Percentiles rank a stretch among this genome's conserved stretches.
Evolutionary conservation across 2,329 filamentous ascomycete genomes (phyloP).

Genomic region (Colletotrichum abscissum): DNA sequence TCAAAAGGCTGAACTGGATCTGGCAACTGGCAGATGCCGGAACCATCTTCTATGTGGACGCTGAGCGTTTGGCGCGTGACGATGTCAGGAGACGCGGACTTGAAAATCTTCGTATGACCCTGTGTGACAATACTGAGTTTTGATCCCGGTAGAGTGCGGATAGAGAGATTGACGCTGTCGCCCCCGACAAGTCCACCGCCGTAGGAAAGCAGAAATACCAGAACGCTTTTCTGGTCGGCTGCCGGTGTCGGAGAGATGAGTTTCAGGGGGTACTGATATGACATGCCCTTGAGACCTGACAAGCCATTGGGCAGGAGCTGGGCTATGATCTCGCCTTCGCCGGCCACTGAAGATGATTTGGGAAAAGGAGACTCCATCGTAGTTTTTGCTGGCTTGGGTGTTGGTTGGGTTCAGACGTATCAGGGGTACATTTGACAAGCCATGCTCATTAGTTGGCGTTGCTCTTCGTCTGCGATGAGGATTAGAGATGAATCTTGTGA

Average conservation of each 20-base stretch:
- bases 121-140: conserved; percentile 76
- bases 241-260: conserved; percentile 83
- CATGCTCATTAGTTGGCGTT: neutral
- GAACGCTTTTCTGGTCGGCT: conserved; percentile 72
- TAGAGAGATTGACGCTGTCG: conserved; percentile 80
- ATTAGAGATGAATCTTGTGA: neutral
- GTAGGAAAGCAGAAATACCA: conserved; percentile 93
- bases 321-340: conserved; percentile 82
- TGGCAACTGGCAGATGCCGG: conserved; percentile 76
- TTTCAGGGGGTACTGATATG: conserved; percentile 95
- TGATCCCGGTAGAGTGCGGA: conserved; percentile 73
- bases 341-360: conserved; percentile 77
- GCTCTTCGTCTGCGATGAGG: neutral
- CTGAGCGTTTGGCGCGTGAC: conserved; percentile 69
- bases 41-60: conserved; percentile 61
- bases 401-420: neutral
- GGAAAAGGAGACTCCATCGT: conserved; percentile 79
- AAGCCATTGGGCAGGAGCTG: conserved; percentile 76
- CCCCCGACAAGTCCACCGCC: conserved; percentile 93
- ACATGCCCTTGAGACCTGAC: conserved; percentile 78
- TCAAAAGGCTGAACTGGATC: conserved; percentile 95
- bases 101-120: conserved; percentile 97
- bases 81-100: conserved; percentile 69
- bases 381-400: neutral
- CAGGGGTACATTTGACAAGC: neutral